Evolutionary conservation across 202 grass and related monocot species (phyloP), one percentile per base, ranked within the genome.

Genomic region (Sporobolus alterniflorus): DNA sequence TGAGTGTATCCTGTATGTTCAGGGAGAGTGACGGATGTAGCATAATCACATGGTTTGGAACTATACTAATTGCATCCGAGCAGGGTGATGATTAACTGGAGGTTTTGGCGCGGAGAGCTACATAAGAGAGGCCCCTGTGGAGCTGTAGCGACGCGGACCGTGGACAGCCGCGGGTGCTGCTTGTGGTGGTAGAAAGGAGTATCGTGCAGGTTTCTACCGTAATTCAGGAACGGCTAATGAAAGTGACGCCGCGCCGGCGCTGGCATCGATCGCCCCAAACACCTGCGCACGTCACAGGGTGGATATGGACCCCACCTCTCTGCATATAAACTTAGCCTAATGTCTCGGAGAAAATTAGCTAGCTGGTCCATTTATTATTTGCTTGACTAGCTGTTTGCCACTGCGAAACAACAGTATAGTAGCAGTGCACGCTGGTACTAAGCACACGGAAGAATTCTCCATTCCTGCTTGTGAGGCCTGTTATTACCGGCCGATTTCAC

Each of bases 121-220:
- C n/a, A n/a, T n/a, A n/a, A n/a, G 36, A 39, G 36, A 39, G 36
- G 36, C 36, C n/a, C n/a, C n/a, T n/a, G n/a, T n/a, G n/a, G n/a
- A n/a, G n/a, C n/a, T 11, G 46, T 40, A 43, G 63, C 6, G 64
- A 89, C 82, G 82, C 71, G 77, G 36, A n/a, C 42, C 56, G 65
- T 36, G 55, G 62, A 30, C 65, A 76, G 51, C 57, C 57, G 26
- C 57, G 56, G 56, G 56, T 15, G 56, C 54, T 22, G 72, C 7
- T 26, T 32, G 32, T 20, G 76, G 64, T 25, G 48, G 17, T 40
- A 69, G 73, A 78, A 78, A 81, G 72, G 49, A 60, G 88, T 82
- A 20, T 33, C 78, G 86, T 83, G 83, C 78, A 90, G 69, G 83
- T 63, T 86, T 78, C 78, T 39, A n/a, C n/a, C n/a, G n/a, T n/a